Base-by-base conservation (phyloP, 2,329 filamentous ascomycete species). In the Fusarium cicatricum region DNA sequence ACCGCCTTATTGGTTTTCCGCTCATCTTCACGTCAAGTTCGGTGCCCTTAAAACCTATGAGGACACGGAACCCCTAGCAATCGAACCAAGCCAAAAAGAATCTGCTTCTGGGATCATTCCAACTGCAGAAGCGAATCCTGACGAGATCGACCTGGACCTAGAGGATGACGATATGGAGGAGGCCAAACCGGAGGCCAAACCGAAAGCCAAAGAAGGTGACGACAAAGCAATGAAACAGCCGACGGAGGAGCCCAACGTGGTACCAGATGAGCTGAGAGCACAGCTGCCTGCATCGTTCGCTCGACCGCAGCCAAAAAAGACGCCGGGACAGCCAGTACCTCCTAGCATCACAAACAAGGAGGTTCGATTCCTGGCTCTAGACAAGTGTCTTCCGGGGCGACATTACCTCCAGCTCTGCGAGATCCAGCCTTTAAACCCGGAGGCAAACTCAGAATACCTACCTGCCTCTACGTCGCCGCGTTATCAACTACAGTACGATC, bases 11-110 rank as follows among this genome's bases (percentile, higher is more conserved):
- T 99, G 95, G 95, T 97, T 98, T 72, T 89, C 90, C 32, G 95
- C 93, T 3, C 95, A 99, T 75, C 76, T 98, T 77, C 95, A 99
- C 74, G 88, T 90, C 78, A 96, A 94, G 71, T 98, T 90, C 71
- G 76, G 88, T 1, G 95, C 93, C 1, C 72, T 86, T 60, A 89
- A 84, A 71, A 77, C 60, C n/a, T 88, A 86, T 52, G 62, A 74
- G 41, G 68, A 87, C 58, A 72, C 74, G 14, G 68, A 77, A 12
- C 68, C 70, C 21, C 19, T 37, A 29, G 36, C 52, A 11, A 39
- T 36, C 4, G 65, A 67, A 19, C n/a, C 60, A 7, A 49, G 52
- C 14, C 38, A 53, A 31, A 26, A 31, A n/a, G 26, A 43, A 21
- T 23, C 54, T 9, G 5, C 44, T 11, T 19, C 58, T 14, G 52